Conservation (phyloP, 164 flowering plant genomes). For the Magnolia kwangsiensis region DNA sequence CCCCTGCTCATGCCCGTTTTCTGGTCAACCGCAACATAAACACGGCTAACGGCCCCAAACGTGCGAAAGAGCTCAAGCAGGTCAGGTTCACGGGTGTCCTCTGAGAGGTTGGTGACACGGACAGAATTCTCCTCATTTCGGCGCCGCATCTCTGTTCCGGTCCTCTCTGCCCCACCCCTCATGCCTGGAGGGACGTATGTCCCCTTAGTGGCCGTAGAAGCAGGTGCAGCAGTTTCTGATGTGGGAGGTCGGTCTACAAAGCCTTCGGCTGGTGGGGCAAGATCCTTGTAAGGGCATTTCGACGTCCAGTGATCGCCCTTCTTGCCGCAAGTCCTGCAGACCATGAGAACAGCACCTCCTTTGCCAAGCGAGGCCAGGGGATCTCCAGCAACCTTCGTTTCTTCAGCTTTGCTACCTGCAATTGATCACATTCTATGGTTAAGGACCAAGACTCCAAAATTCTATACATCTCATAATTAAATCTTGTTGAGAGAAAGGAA, state of each 20-base stretch:
- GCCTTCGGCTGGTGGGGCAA: conserved; percentile 41
- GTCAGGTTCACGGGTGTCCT: conserved; percentile 59
- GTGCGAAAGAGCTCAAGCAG: conserved; percentile 54
- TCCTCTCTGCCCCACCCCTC: conserved; percentile 36
- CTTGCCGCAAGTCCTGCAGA: conserved; percentile 79
- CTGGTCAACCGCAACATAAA: conserved; percentile 49
- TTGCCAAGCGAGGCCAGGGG: conserved; percentile 45
- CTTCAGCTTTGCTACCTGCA: conserved; percentile 69
- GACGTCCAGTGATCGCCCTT: conserved; percentile 91
- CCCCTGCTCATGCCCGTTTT: conserved; percentile 55
- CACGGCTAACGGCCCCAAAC: conserved; percentile 48
- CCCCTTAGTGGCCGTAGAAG: conserved; percentile 30
- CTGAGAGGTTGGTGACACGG: conserved; percentile 53
- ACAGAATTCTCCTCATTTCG: conserved; percentile 58
- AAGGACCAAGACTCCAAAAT: neutral
- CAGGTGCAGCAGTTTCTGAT: conserved; percentile 24
- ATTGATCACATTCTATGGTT: neutral
- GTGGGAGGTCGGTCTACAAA: conserved; percentile 48
- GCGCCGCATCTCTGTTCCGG: conserved; percentile 45
- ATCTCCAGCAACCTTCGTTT: conserved; percentile 54
- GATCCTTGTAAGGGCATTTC: conserved; percentile 74
- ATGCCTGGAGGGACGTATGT: conserved; percentile 60
- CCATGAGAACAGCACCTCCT: conserved; percentile 80
- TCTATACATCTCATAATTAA: too few relatives aligned
- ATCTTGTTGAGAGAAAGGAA: too few relatives aligned